Conservation (phyloP, 2,329 filamentous ascomycete genomes). For the Neurospora crassa region DNA sequence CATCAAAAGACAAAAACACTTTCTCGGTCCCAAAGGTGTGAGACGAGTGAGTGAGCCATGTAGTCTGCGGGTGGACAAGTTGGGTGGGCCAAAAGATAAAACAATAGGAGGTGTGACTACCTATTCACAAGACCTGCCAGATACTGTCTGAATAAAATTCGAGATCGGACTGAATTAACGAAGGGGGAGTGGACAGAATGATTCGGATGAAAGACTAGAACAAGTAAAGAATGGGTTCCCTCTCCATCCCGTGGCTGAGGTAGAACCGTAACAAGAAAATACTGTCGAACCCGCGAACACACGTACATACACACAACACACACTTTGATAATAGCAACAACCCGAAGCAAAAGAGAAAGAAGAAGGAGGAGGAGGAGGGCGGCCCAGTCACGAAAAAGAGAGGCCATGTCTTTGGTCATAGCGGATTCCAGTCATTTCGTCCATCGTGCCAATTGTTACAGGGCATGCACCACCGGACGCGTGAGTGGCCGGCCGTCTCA, state of each 20-base stretch:
- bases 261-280: background rate
- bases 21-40: background rate
- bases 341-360: background rate
- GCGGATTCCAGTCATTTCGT: background rate
- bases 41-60: background rate
- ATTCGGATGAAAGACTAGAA: background rate
- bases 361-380: background rate
- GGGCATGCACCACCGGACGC: background rate
- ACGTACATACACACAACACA: background rate
- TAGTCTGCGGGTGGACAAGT: background rate
- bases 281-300: background rate
- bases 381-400: background rate
- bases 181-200: background rate
- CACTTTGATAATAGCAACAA: background rate
- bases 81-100: background rate
- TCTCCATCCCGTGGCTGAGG: background rate
- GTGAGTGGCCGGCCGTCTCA: slow-evolving; percentile 3
- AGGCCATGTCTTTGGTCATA: background rate
- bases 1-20: background rate
- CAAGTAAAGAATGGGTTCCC: background rate
- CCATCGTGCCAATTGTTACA: background rate
- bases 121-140: background rate
- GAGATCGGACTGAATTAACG: background rate
- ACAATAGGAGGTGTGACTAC: background rate
- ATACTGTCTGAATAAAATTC: background rate